A percentile compares a stretch with the other conserved stretches of the same genome.
Conservation (phyloP, 257 asterid species). For the Solanum sejunctum region DNA sequence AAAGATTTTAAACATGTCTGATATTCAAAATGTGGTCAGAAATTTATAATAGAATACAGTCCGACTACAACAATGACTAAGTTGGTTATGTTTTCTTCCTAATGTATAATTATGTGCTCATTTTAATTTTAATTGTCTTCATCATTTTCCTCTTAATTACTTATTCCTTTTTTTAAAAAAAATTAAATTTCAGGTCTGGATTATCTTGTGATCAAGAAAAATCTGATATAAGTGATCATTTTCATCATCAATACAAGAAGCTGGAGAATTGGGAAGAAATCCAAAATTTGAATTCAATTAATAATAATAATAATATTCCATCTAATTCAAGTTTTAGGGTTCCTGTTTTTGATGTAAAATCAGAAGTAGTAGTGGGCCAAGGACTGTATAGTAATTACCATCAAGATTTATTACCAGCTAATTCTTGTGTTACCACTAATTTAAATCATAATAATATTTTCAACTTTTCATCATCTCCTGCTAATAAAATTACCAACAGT, state of each 20-base stretch:
- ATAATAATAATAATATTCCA: not conserved
- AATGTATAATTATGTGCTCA: not conserved
- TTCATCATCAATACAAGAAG: slow-evolving; percentile 39
- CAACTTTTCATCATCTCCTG: slow-evolving; percentile 31
- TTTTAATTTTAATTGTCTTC: not conserved
- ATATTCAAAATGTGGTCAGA: not conserved
- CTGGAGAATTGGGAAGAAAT: slow-evolving; percentile 61
- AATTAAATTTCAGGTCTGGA: slow-evolving; percentile 35
- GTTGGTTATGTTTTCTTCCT: not conserved
- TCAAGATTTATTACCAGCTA: slow-evolving; percentile 34
- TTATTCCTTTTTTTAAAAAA: not conserved
- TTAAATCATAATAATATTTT: slow-evolving; percentile 28
- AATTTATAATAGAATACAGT: not conserved
- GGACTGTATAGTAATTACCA: not conserved
- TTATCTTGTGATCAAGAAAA: slow-evolving; percentile 35
- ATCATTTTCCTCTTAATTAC: not conserved
- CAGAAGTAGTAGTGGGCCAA: slow-evolving; percentile 23
- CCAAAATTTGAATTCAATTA: slow-evolving; percentile 24
- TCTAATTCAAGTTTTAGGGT: slow-evolving; percentile 17
- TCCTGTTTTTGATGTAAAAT: slow-evolving; percentile 45
- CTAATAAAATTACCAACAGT: not conserved
- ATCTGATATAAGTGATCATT: slow-evolving; percentile 29
- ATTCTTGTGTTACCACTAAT: slow-evolving; percentile 42
- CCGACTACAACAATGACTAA: not conserved
- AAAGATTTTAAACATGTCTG: not conserved